Evolutionary conservation across 73 alveolate genomes (phyloP).

Genomic region (Paraurostyla sp.): DNA sequence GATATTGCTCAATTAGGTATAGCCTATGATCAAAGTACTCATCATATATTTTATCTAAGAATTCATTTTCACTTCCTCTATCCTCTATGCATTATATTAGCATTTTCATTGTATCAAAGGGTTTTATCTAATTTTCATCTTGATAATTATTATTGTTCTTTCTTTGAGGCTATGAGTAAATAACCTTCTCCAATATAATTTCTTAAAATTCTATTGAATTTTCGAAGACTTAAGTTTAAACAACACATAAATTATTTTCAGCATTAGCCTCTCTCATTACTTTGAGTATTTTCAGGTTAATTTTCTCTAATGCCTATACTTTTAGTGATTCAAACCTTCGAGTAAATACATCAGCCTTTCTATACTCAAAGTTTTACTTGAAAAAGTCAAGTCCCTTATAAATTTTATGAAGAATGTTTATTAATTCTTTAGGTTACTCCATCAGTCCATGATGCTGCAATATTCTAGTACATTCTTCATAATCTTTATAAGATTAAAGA

Average conservation of each 20-base stretch:
- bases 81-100: not conserved
- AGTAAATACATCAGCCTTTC: conserved; percentile 24
- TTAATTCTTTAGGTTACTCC: conserved; percentile 26
- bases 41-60: conserved; percentile 15
- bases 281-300: conserved; percentile 23
- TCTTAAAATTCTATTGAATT: conserved; percentile 34
- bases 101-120: not conserved
- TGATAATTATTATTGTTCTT: too few relatives aligned
- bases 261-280: conserved; percentile 49
- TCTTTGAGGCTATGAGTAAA: too few relatives aligned
- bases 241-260: conserved; percentile 18
- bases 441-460: conserved; percentile 4
- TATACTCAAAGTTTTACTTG: not conserved
- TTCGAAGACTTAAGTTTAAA: not conserved
- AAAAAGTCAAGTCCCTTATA: conserved; percentile 37
- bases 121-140: not conserved
- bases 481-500: conserved; percentile 40
- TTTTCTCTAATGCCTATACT: conserved; percentile 16
- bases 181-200: not conserved
- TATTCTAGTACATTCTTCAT: conserved; percentile 41
- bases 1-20: conserved; percentile 28
- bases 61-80: not conserved
- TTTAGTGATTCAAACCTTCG: conserved; percentile 36
- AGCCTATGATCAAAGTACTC: conserved; percentile 59
- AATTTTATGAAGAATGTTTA: not conserved